Conservation (phyloP, 208 protist genomes). For the Leishmania lainsoni region DNA sequence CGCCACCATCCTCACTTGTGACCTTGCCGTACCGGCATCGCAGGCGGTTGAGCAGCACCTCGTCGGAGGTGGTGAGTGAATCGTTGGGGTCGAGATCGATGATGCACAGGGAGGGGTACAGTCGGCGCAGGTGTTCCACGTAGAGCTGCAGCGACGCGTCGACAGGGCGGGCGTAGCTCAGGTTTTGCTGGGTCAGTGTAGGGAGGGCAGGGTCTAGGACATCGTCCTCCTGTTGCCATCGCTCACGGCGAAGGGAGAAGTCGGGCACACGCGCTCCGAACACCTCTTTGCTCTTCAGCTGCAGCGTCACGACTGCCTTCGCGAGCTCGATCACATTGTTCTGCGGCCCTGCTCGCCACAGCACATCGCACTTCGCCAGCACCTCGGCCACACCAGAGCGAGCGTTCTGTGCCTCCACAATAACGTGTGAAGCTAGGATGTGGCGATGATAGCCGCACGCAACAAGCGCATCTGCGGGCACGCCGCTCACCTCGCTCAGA, state of each 20-base stretch:
- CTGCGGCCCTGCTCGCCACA: conserved; percentile 46
- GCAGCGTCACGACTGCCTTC: conserved; percentile 65
- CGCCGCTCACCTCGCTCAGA: conserved; percentile 41
- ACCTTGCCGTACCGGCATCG: conserved; percentile 88
- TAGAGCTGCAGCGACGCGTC: conserved; percentile 69
- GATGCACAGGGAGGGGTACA: conserved; percentile 68
- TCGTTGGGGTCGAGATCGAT: conserved; percentile 81
- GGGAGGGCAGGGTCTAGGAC: conserved; percentile 73
- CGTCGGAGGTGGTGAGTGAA: conserved; percentile 49
- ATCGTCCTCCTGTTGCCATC: conserved; percentile 65
- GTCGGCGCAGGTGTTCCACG: conserved; percentile 53
- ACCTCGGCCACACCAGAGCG: conserved; percentile 64
- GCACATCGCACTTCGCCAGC: conserved; percentile 56
- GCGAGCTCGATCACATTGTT: conserved; percentile 61
- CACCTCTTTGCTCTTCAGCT: conserved; percentile 81
- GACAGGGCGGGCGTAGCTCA: conserved; percentile 39
- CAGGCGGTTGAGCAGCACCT: conserved; percentile 70
- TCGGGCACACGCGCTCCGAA: conserved; percentile 84
- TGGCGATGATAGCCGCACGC: conserved; percentile 83
- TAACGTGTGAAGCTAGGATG: conserved; percentile 66
- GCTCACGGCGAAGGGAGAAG: conserved; percentile 67
- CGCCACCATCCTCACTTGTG: conserved; percentile 36
- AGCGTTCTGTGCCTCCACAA: conserved; percentile 81
- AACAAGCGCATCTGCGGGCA: conserved; percentile 74
- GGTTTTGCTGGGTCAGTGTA: conserved; percentile 26